Evolutionary conservation across 441 rosid genomes (phyloP).

Genomic region (Manihot esculenta): DNA sequence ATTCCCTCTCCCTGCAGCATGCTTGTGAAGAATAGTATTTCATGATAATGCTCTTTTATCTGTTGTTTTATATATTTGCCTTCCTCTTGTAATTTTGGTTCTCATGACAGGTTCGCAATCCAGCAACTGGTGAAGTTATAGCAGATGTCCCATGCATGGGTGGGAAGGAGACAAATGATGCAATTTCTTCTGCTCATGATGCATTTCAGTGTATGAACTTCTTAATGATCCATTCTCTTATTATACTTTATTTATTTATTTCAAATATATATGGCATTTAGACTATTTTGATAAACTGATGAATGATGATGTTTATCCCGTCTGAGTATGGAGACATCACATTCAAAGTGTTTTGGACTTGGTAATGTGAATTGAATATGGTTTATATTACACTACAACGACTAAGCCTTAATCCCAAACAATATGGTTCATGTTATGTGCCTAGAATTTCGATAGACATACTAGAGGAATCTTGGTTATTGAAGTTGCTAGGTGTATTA

Average conservation of each 20-base stretch:
- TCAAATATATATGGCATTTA: neutral
- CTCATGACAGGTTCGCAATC: slow-evolving; percentile 69
- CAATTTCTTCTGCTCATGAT: slow-evolving; percentile 75
- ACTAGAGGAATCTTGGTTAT: too few species aligned
- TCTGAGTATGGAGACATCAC: neutral
- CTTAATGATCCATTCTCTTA: neutral
- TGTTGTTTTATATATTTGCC: neutral
- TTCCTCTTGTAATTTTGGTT: slow-evolving; percentile 9
- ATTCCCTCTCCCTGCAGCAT: neutral
- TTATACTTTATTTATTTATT: neutral
- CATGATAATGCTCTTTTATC: neutral
- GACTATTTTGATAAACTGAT: neutral
- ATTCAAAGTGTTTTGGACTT: too few species aligned
- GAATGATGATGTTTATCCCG: neutral
- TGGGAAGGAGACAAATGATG: slow-evolving; percentile 75
- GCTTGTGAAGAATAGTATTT: slow-evolving; percentile 1
- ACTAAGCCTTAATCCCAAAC: too few species aligned
- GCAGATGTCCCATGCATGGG: slow-evolving; percentile 89
- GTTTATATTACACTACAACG: too few species aligned
- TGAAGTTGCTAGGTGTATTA: too few species aligned
- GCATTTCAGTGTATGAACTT: slow-evolving; percentile 66
- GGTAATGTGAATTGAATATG: too few species aligned
- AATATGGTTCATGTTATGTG: too few species aligned
- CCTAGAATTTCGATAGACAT: too few species aligned
- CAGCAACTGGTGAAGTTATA: slow-evolving; percentile 79